These are phyloP conservation scores for Dendrocalamus latiflorus DNA, from an alignment of 202 grass and related monocot genomes.

Conservation along the genomic window DNA sequence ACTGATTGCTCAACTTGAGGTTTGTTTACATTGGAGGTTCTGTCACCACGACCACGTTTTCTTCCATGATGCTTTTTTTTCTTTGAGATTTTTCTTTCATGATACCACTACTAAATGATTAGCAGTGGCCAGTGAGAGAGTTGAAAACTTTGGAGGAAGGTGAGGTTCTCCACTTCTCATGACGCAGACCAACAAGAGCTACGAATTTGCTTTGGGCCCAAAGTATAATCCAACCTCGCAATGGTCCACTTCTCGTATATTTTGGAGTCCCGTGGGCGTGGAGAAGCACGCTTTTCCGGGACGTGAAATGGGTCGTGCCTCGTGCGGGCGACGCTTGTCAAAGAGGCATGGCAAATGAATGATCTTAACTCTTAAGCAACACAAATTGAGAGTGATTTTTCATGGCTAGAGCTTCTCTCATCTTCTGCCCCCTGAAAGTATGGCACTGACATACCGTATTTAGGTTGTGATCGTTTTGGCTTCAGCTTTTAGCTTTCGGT, in stretches of 20 bases:
- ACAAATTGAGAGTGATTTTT: too few relatives aligned
- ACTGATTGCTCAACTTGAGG: neutral
- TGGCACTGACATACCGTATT: too few relatives aligned
- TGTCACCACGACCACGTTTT: neutral
- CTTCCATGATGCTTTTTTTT: neutral
- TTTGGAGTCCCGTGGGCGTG: neutral
- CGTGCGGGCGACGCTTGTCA: neutral
- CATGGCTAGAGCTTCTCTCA: too few relatives aligned
- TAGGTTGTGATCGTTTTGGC: too few relatives aligned
- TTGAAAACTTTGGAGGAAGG: neutral
- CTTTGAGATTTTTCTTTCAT: neutral
- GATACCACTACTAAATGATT: neutral
- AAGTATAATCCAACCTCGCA: neutral
- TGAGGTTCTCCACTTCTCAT: neutral
- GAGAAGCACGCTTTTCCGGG: too few relatives aligned
- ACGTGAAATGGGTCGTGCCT: neutral
- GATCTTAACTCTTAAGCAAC: too few relatives aligned
- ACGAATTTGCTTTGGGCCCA: neutral
- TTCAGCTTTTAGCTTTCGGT: too few relatives aligned
- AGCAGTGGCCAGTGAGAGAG: neutral
- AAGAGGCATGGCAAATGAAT: neutral
- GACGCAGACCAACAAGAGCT: neutral
- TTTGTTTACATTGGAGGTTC: constrained; percentile 17
- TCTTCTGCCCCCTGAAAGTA: too few relatives aligned
- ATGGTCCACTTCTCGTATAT: neutral